A percentile compares a stretch with the other conserved stretches of the same genome.
These are phyloP conservation scores for Zygotorulaspora danielsina DNA, from an alignment of 805 yeast species.

Conservation along the genomic window DNA sequence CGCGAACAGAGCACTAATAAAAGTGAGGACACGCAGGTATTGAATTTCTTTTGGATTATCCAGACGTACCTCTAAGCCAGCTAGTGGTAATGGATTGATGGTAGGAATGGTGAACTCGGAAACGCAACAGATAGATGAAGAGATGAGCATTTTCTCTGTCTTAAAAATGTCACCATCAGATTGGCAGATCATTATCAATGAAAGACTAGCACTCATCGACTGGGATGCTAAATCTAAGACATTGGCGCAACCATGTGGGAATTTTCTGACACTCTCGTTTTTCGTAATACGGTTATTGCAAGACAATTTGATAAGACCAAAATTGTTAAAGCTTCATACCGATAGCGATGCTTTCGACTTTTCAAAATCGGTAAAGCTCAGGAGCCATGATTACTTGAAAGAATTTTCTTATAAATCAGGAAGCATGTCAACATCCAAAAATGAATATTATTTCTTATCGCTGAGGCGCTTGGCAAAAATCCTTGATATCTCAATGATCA, in stretches of 20 bases:
- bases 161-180: conserved; percentile 25
- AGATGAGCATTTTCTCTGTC: conserved; percentile 8
- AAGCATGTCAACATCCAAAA: conserved; percentile 2
- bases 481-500: conserved; percentile 5
- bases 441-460: conserved; percentile 11
- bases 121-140: conserved; percentile 1
- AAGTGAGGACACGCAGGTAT: not conserved
- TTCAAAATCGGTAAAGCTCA: conserved; percentile 25
- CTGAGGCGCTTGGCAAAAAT: conserved; percentile 18
- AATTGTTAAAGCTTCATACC: conserved; percentile 17
- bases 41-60: conserved; percentile 18
- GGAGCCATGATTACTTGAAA: conserved; percentile 18
- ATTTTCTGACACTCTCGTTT: conserved; percentile 18
- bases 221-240: conserved; percentile 30
- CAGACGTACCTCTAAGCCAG: conserved; percentile 6
- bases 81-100: conserved; percentile 6
- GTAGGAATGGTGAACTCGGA: conserved; percentile 7
- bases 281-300: conserved; percentile 28
- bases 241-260: conserved; percentile 29
- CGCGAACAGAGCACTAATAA: too few relatives aligned
- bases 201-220: conserved; percentile 26
- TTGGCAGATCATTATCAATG: conserved; percentile 21
- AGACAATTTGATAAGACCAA: conserved; percentile 30
- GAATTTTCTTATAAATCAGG: conserved; percentile 9
- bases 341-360: conserved; percentile 29